Base-by-base conservation (phyloP, 75 land plant species). In the Chamaecyparis obtusa region DNA sequence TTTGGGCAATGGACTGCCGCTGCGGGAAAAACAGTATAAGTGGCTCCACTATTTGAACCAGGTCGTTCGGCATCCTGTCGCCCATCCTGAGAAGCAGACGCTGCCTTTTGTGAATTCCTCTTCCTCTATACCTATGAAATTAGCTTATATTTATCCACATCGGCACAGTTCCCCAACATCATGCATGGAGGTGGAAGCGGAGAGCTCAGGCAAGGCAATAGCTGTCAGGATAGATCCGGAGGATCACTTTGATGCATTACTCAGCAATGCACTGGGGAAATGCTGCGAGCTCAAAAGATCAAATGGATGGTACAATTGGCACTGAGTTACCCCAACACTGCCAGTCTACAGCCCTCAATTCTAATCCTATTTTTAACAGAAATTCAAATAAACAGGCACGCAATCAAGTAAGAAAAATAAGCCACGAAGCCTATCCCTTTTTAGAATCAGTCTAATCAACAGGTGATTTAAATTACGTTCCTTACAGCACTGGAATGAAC, bases 41-140 rank as follows among this genome's bases (percentile, higher is more conserved):
- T 92, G 95, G 94, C 57, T 82, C 21, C 67, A 56, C 16, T 83
- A 88, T 85, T 84, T 94, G 51, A 67, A 56, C 35, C 83, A 91
- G 57, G 86, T 87, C 6, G 87, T 91, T 46, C 56, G 19, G 41
- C 49, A 4, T 32, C n/a, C 24, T 60, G 0, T 87, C 1, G 72
- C 37, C 24, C 30, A 84, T n/a, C n/a, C 74, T 85, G 2, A 87
- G 33, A 64, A 83, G 39, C 48, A 89, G 39, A 4, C 86, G 82
- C 81, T 54, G 56, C 69, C 44, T 24, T 39, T 78, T 44, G 24
- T 48, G 16, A 37, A 46, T 32, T 21, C 56, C 24, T 60, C 24
- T 60, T 72, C 24, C 60, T 43, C 43, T 7, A n/a, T 46, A 33
- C 57, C 41, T 8, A n/a, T 67, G 84, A 33, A 51, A 60, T 17